Percentiles rank a stretch among this genome's conserved stretches.
phyloP scores from a whole-genome alignment of 2,329 filamentous ascomycete genomes.

The Tolypocladium inflatum region DNA sequence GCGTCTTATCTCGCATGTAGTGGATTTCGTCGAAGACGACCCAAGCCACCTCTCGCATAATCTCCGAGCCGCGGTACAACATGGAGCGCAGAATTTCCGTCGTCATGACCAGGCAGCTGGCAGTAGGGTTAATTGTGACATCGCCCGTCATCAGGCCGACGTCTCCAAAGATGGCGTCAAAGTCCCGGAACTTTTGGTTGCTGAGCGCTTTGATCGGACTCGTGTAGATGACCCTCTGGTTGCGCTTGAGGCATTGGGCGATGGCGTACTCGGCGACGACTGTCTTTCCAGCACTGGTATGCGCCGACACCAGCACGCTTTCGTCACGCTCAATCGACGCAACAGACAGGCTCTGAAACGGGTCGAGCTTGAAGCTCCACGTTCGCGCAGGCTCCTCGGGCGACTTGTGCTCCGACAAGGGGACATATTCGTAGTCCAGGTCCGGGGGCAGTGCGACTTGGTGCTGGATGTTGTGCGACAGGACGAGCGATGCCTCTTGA shows the following conservation, averaged over 20 bases:
- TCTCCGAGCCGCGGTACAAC: slow-evolving; percentile 95
- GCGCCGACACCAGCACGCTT: slow-evolving; percentile 92
- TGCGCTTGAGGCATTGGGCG: slow-evolving; percentile 91
- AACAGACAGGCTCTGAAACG: slow-evolving; percentile 92
- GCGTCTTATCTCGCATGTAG: slow-evolving; percentile 88
- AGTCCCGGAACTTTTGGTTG: slow-evolving; percentile 98
- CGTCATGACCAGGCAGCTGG: slow-evolving; percentile 97
- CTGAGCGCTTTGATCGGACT: slow-evolving; percentile 98
- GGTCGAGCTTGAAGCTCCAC: slow-evolving; percentile 88
- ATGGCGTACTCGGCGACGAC: slow-evolving; percentile 98
- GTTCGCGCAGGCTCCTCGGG: slow-evolving; percentile 75
- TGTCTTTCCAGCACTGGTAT: slow-evolving; percentile 96
- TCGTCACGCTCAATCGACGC: slow-evolving; percentile 93
- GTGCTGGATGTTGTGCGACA: slow-evolving; percentile 97
- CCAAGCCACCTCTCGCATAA: slow-evolving; percentile 99
- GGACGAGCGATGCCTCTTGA: slow-evolving; percentile 63
- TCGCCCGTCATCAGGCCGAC: slow-evolving; percentile 98
- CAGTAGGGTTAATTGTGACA: slow-evolving; percentile 97
- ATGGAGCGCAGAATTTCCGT: slow-evolving; percentile 98
- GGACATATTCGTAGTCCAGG: slow-evolving; percentile 87
- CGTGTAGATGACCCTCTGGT: slow-evolving; percentile 97
- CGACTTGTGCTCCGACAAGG: slow-evolving; percentile 90
- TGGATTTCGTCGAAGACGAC: slow-evolving; percentile 98
- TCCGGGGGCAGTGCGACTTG: slow-evolving; percentile 92
- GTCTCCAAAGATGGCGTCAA: slow-evolving; percentile 89